phyloP scores from a whole-genome alignment of 257 asterid species.

The Solanum paucissectum region DNA sequence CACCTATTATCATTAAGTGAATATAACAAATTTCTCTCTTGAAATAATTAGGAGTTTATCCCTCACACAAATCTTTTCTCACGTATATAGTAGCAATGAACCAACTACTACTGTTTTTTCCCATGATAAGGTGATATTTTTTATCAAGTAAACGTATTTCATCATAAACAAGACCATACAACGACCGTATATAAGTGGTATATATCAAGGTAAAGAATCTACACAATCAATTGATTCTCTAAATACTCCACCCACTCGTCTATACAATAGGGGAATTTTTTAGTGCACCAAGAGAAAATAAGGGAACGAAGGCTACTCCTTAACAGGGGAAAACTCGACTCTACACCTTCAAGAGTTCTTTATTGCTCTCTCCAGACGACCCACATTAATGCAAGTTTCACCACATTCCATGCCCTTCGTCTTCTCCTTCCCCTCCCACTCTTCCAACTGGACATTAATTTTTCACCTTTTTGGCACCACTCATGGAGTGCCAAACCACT shows the following conservation, averaged over 20 bases:
- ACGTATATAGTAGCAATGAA: background rate
- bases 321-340: background rate
- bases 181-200: background rate
- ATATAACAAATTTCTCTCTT: background rate
- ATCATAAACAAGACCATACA: background rate
- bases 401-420: background rate
- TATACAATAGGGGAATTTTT: background rate
- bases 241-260: background rate
- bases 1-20: background rate
- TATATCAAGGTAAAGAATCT: background rate
- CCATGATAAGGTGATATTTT: background rate
- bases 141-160: background rate
- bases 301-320: background rate
- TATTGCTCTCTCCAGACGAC: too few relatives aligned
- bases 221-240: background rate
- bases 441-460: background rate
- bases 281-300: background rate
- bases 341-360: too few relatives aligned
- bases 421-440: background rate
- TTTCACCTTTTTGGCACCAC: too few relatives aligned
- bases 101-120: background rate
- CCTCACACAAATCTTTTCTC: too few relatives aligned
- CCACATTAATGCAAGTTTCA: background rate
- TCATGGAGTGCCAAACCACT: background rate
- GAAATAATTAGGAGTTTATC: too few relatives aligned